phyloP scores from a whole-genome alignment of 805 yeast genomes.

The Ogataea saltuana region DNA sequence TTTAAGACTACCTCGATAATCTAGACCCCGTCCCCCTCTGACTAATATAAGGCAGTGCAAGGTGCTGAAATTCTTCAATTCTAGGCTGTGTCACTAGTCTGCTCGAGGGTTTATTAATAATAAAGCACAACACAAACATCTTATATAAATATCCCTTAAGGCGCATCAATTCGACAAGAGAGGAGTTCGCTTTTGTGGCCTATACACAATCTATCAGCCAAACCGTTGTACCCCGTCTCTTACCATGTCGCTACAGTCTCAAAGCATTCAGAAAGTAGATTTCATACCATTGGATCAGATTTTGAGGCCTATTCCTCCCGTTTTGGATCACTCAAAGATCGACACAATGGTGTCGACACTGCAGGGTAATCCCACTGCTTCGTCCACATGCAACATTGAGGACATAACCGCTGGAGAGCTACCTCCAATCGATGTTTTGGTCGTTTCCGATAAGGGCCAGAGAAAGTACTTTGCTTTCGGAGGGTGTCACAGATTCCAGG shows the following conservation, averaged over 20 bases:
- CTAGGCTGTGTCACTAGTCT: too few relatives aligned
- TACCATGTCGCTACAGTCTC: conserved; percentile 70
- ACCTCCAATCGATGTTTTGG: conserved; percentile 81
- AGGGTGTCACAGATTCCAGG: conserved; percentile 88
- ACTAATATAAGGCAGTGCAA: conserved; percentile 1
- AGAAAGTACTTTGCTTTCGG: conserved; percentile 80
- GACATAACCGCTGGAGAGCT: conserved; percentile 60
- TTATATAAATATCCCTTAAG: neutral
- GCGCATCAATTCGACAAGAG: neutral
- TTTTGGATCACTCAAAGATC: conserved; percentile 70
- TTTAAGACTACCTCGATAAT: too few relatives aligned
- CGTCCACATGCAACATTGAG: conserved; percentile 54
- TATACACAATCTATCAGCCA: too few relatives aligned
- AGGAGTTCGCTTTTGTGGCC: neutral
- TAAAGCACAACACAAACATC: neutral
- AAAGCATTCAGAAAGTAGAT: conserved; percentile 49
- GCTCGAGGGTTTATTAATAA: neutral
- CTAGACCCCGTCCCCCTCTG: neutral
- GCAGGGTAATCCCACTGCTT: conserved; percentile 62
- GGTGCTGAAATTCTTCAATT: too few relatives aligned
- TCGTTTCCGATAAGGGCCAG: conserved; percentile 62
- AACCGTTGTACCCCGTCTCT: too few relatives aligned
- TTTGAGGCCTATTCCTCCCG: conserved; percentile 83
- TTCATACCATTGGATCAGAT: conserved; percentile 68
- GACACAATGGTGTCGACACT: conserved; percentile 77